Percentiles rank a stretch among this genome's conserved stretches.
Evolutionary conservation across 2,329 filamentous ascomycete species (phyloP).

Genomic region (Trichothecium sympodiale): DNA sequence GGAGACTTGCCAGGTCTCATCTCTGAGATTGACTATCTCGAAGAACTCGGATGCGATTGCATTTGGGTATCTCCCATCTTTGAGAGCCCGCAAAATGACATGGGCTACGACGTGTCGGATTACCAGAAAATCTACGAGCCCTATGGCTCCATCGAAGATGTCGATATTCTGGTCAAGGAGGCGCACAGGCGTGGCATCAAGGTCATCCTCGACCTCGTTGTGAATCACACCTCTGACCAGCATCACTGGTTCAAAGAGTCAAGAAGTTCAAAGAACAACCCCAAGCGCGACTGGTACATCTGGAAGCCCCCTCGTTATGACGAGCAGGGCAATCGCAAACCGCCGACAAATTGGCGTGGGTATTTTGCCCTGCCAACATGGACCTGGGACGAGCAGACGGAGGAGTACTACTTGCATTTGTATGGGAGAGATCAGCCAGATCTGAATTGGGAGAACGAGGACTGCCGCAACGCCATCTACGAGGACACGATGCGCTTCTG

Average conservation of each 20-base stretch:
- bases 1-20: constrained; percentile 56
- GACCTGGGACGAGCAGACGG: constrained; percentile 38
- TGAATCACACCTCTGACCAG: constrained; percentile 54
- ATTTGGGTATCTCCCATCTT: constrained; percentile 46
- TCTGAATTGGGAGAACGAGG: constrained; percentile 63
- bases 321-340: constrained; percentile 37
- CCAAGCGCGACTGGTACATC: constrained; percentile 53
- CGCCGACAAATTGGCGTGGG: constrained; percentile 46
- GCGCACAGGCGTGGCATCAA: constrained; percentile 52
- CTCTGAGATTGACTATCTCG: constrained; percentile 52
- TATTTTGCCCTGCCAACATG: constrained; percentile 38
- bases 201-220: constrained; percentile 60
- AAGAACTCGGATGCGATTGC: constrained; percentile 49
- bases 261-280: constrained; percentile 33
- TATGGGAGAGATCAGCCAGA: constrained; percentile 64
- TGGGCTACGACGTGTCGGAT: constrained; percentile 64
- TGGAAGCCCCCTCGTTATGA: constrained; percentile 50
- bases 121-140: constrained; percentile 55
- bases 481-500: constrained; percentile 59
- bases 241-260: constrained; percentile 49
- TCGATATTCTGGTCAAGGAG: constrained; percentile 50
- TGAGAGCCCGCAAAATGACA: constrained; percentile 51
- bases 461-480: constrained; percentile 57
- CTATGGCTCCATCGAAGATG: constrained; percentile 57
- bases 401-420: constrained; percentile 47